Base-by-base conservation (phyloP, 1,284 basidiomycete species). In the Puccinia horiana region DNA sequence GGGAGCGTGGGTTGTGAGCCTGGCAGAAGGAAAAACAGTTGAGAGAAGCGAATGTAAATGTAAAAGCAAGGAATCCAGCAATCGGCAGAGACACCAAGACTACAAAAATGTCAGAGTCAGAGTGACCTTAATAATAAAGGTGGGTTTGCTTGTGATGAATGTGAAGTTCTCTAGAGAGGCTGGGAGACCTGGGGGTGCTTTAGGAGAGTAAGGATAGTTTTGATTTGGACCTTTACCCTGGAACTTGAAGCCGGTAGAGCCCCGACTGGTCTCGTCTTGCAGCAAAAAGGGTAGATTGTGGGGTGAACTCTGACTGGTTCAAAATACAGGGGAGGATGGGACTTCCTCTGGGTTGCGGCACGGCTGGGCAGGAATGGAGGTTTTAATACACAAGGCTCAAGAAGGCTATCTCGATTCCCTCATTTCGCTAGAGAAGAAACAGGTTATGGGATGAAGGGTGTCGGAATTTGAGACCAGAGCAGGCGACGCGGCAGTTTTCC, bases 371-470 rank as follows among this genome's bases (percentile, higher is more conserved):
- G 9, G 49, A 52, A 4, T 52, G 4, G 9, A 4, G 9, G 20
- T 14, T 9, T 52, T 52, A 14, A 12, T 52, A 52, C 18, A 23
- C 49, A n/a, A n/a, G n/a, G n/a, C n/a, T n/a, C n/a, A 47, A 16
- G 44, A 47, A 47, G 44, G 20, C 56, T 63, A 18, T 29, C 56
- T 58, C 56, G 56, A 58, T 32, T 14, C 26, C 26, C 56, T 54
- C 56, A 58, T 32, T 63, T 63, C 58, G 58, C 58, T 9, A 63
- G 58, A 63, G 58, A 63, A 63, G 58, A 63, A 35, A 35, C 32
- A 18, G 11, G 11, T 63, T 63, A 35, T 37, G 26, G 12, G 32
- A 32, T 63, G 58, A 63, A 63, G 58, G 29, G 58, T 32, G 58
- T 63, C 58, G 58, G 58, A 63, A 63, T 37, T 37, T 18, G 58